A percentile compares a stretch with the other conserved stretches of the same genome.
Conservation (phyloP, 1,139 yeast species). For the Lodderomyces margitis region DNA sequence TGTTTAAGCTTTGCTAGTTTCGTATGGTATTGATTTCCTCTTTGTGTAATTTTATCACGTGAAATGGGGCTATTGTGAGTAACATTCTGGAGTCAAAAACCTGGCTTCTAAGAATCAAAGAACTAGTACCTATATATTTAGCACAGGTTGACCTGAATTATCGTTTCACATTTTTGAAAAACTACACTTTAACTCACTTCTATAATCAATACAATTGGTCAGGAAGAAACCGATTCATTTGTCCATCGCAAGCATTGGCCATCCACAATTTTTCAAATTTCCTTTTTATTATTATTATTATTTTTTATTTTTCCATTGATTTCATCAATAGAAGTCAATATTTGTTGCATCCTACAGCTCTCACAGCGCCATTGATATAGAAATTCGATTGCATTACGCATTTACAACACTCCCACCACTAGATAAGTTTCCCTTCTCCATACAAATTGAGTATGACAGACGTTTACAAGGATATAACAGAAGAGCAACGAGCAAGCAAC, state of each 20-base stretch:
- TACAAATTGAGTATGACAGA: no score
- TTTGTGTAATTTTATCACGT: neutral
- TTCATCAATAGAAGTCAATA: constrained; percentile 9
- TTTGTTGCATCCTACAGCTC: neutral
- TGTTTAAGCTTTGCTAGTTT: neutral
- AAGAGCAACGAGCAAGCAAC: constrained; percentile 51
- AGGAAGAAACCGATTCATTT: no score
- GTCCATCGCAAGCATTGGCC: neutral
- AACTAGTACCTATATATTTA: no score
- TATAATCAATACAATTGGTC: no score
- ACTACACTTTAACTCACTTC: no score
- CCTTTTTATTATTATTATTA: constrained; percentile 3
- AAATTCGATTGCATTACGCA: neutral
- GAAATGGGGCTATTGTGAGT: constrained; percentile 1
- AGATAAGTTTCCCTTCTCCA: no score
- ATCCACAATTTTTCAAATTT: constrained; percentile 7
- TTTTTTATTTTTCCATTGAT: neutral
- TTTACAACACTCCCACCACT: no score
- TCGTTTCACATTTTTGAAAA: no score
- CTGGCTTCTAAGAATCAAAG: no score
- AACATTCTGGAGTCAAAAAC: neutral
- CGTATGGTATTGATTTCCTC: neutral
- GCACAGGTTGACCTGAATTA: no score
- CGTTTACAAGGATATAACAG: constrained; percentile 38
- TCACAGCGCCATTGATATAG: neutral